phyloP scores from a whole-genome alignment of 768 basidiomycete species.

The Heimioporus sp. region DNA sequence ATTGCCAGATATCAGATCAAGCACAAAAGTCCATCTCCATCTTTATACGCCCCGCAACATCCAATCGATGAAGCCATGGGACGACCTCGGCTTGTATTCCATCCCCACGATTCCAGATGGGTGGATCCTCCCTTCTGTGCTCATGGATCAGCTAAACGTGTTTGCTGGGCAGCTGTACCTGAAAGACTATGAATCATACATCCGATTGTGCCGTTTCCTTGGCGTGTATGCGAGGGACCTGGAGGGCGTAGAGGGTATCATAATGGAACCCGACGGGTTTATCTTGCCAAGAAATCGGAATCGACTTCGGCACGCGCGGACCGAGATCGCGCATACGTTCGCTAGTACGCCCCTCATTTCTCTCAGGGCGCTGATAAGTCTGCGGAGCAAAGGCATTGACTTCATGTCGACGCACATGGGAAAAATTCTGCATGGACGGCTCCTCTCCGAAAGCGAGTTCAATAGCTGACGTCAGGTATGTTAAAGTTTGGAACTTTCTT shows the following conservation, averaged over 20 bases:
- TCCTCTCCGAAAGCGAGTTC: slow-evolving; percentile 30
- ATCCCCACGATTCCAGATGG: slow-evolving; percentile 18
- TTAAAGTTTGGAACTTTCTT: no score
- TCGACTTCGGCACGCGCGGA: background rate
- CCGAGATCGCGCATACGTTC: background rate
- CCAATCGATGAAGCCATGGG: slow-evolving; percentile 35
- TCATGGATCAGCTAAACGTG: slow-evolving; percentile 38
- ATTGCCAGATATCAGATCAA: slow-evolving; percentile 35
- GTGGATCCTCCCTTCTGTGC: slow-evolving; percentile 11
- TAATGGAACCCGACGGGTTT: slow-evolving; percentile 17
- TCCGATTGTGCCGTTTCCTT: slow-evolving; percentile 34
- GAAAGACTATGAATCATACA: slow-evolving; percentile 31
- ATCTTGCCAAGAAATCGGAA: slow-evolving; percentile 6
- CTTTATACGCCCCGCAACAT: slow-evolving; percentile 39
- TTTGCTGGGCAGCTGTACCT: slow-evolving; percentile 48
- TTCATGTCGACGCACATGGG: slow-evolving; percentile 41
- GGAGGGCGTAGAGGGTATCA: slow-evolving; percentile 45
- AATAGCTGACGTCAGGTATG: background rate
- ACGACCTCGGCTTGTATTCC: slow-evolving; percentile 26
- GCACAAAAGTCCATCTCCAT: slow-evolving; percentile 37
- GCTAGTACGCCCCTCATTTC: background rate
- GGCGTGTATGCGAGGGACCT: slow-evolving; percentile 40
- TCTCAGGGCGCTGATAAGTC: slow-evolving; percentile 34
- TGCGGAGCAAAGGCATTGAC: slow-evolving; percentile 39
- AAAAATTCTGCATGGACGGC: slow-evolving; percentile 32